Evolutionary conservation across 176 grass and related monocot species (phyloP), one percentile per base, ranked within the genome.

Genomic region (Hordeum marinum): DNA sequence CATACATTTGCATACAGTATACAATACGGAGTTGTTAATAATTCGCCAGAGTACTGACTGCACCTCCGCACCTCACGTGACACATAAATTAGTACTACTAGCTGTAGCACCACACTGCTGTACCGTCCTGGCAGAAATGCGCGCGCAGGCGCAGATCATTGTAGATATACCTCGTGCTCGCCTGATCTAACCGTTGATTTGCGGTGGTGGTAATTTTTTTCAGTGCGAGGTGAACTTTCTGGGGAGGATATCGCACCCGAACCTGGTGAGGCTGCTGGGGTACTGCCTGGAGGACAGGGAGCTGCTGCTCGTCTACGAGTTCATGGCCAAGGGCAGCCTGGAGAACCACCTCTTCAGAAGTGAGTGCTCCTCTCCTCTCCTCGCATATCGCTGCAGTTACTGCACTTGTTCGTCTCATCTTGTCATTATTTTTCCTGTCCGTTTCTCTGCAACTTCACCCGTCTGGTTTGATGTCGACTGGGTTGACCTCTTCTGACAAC

Each of bases 281-380:
- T 95, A 95, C 39, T 95, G 93, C 82, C 54, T 87, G 72, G 93
- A 95, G 84, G 88, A 92, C 43, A 81, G 26, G 54, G 93, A 95
- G 80, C 93, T 95, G 2, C 68, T 95, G 35, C 93, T 95, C 58
- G 93, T 92, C 45, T 95, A 95, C 82, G 94, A 95, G 82, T 85
- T 84, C 85, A 95, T 95, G 94, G 80, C 88, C 68, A 95, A 80
- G 57, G 94, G 91, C 52, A 95, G 84, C 86, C 71, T 95, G 50
- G 94, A 89, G 73, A 91, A 93, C 55, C 94, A 95, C 84, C 94
- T 95, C 50, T 93, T 95, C 72, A 91, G 88, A 91, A 95, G 94
- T 95, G 61, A 93, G 94, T 89, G 11, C 21, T 10, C 4, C 26
- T 25, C 25, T 63, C 12, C 62, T 29, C 29, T 5, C 4, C 26